Conservation (phyloP, 2,329 filamentous ascomycete species). For the Shiraia sp. region DNA sequence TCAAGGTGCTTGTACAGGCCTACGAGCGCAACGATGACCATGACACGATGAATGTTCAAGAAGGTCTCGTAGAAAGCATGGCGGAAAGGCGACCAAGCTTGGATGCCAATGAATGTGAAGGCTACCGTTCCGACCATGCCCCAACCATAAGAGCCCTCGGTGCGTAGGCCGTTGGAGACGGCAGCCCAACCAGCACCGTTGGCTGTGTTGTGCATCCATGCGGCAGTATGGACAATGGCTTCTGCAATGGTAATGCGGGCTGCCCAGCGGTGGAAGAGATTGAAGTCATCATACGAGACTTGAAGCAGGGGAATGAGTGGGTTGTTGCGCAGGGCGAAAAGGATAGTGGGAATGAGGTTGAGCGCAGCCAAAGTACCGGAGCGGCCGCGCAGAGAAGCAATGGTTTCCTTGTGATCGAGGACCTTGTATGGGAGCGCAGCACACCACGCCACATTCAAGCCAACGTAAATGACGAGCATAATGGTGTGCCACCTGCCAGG, state of each 20-base stretch:
- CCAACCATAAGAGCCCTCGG: constrained; percentile 66
- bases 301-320: constrained; percentile 79
- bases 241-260: constrained; percentile 74
- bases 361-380: constrained; percentile 81
- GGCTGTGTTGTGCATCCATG: constrained; percentile 71
- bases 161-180: constrained; percentile 57
- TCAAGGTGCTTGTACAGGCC: constrained; percentile 80
- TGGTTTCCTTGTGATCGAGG: constrained; percentile 57
- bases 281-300: constrained; percentile 96
- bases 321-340: constrained; percentile 92
- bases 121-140: constrained; percentile 64
- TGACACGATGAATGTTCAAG: constrained; percentile 78
- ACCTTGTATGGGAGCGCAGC: constrained; percentile 65
- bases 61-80: constrained; percentile 99
- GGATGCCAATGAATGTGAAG: constrained; percentile 68
- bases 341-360: constrained; percentile 89
- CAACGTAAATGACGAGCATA: constrained; percentile 69
- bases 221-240: constrained; percentile 68
- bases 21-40: constrained; percentile 69
- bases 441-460: constrained; percentile 77
- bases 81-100: constrained; percentile 77
- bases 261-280: constrained; percentile 83
- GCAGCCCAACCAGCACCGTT: constrained; percentile 65
- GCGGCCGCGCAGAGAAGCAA: constrained; percentile 83
- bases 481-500: constrained; percentile 78